phyloP scores from a whole-genome alignment of 1,284 basidiomycete genomes.

The Ustilago curta region DNA sequence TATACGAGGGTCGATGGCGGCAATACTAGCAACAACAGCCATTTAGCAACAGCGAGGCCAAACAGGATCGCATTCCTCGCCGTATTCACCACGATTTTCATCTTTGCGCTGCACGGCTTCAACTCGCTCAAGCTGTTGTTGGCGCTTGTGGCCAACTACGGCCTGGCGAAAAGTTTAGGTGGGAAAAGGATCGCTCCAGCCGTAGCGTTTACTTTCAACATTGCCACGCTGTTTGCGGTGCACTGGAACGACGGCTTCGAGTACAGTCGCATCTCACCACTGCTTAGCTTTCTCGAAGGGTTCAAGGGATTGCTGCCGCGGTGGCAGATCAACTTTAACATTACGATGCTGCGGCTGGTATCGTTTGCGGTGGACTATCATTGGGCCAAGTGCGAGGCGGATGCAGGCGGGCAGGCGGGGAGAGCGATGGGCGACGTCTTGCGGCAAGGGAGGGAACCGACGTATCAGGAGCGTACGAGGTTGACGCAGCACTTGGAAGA shows the following conservation, averaged over 20 bases:
- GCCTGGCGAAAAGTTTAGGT: conserved; percentile 70
- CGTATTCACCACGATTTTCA: conserved; percentile 77
- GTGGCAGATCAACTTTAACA: conserved; percentile 96
- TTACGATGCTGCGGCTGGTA: conserved; percentile 92
- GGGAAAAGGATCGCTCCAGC: conserved; percentile 71
- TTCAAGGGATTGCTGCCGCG: conserved; percentile 80
- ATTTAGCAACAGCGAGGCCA: not conserved
- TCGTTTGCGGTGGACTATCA: conserved; percentile 93
- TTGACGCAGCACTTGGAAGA: conserved; percentile 68
- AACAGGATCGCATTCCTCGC: conserved; percentile 74
- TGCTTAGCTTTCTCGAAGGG: conserved; percentile 77
- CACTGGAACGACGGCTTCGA: conserved; percentile 82
- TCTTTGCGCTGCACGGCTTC: conserved; percentile 86
- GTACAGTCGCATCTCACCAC: conserved; percentile 75
- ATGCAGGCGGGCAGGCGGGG: conserved; percentile 71
- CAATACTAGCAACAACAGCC: not conserved
- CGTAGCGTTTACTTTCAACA: conserved; percentile 83
- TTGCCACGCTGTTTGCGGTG: conserved; percentile 80
- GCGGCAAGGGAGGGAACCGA: conserved; percentile 21
- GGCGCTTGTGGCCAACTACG: conserved; percentile 81
- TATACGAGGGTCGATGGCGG: conserved; percentile 20
- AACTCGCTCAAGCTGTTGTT: conserved; percentile 82
- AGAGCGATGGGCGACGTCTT: conserved; percentile 15
- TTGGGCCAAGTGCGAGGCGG: conserved; percentile 73
- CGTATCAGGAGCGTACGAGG: conserved; percentile 39